A percentile compares a stretch with the other conserved stretches of the same genome.
These are phyloP conservation scores for Suillus spraguei DNA, from an alignment of 768 basidiomycete genomes.

Conservation along the genomic window DNA sequence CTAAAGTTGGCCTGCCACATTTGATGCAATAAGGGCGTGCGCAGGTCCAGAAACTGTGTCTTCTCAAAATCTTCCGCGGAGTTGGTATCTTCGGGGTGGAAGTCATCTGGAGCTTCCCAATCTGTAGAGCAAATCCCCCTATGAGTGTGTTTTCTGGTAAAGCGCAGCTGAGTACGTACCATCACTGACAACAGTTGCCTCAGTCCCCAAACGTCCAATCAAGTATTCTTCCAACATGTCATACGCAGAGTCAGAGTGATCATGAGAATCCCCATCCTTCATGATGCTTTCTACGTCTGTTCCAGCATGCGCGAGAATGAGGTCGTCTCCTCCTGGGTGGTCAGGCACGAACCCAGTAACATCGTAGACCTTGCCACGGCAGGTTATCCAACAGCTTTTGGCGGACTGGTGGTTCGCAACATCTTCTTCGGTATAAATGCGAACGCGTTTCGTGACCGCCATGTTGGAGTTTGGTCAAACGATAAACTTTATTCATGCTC, in stretches of 20 bases:
- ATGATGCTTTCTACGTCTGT: slow-evolving; percentile 81
- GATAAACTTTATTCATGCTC: not conserved
- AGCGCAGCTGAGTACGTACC: slow-evolving; percentile 47
- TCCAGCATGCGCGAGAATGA: slow-evolving; percentile 82
- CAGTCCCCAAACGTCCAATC: slow-evolving; percentile 80
- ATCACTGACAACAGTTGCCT: slow-evolving; percentile 75
- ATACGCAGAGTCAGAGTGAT: slow-evolving; percentile 90
- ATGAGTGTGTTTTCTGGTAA: not conserved
- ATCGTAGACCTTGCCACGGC: slow-evolving; percentile 86
- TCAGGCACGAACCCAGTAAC: slow-evolving; percentile 82
- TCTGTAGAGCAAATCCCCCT: slow-evolving; percentile 43
- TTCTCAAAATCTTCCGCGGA: slow-evolving; percentile 78
- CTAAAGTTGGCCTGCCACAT: slow-evolving; percentile 88
- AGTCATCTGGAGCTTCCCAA: slow-evolving; percentile 89
- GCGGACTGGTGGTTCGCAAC: slow-evolving; percentile 61
- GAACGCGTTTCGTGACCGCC: slow-evolving; percentile 61
- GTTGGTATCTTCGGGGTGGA: slow-evolving; percentile 90
- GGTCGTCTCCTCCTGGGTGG: slow-evolving; percentile 95
- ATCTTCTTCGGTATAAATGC: slow-evolving; percentile 77
- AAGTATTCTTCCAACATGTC: slow-evolving; percentile 88
- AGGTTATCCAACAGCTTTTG: slow-evolving; percentile 80
- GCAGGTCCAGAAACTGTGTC: slow-evolving; percentile 90
- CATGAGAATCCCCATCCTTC: slow-evolving; percentile 80
- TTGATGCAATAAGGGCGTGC: slow-evolving; percentile 81
- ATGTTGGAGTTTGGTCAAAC: slow-evolving; percentile 28